Evolutionary conservation across 257 asterid species (phyloP), one percentile per base, ranked within the genome.

Genomic region (Fraxinus quadrangulata): DNA sequence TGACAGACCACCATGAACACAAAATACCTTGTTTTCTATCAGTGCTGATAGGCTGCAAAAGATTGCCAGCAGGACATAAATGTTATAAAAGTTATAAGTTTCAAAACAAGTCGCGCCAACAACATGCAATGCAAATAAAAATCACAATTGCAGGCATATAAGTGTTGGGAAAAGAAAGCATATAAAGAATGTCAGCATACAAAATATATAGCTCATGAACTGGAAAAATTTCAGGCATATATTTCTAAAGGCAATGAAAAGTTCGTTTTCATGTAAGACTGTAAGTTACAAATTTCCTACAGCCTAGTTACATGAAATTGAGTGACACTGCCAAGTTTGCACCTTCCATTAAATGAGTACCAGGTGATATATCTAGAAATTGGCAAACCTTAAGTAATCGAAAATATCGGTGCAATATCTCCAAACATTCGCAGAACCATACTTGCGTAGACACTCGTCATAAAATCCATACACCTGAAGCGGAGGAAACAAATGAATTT

Each of bases 351-450:
- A 63, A 45, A 76, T 67, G 81, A 66, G 49, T 74, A 70, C 23
- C 72, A n/a, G 23, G 54, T 34, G 69, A 49, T 74, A 54, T 6
- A 49, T 73, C 34, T 67, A 49, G 73, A 83, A 85, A 82, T 79
- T 37, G 40, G 31, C 91, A 80, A 80, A 95, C 99, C 99, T 92
- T 73, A 95, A 77, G 80, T 95, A 95, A 84, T 95, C 99, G 88
- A 95, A 91, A 74, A 95, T 87, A 72, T 95, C 98, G 1, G 99
- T 95, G 92, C 99, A 95, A 84, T 92, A 95, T 95, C 99, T 89
- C 99, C 99, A 95, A 51, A 95, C 99, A 65, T 95, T 95, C 74
- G 86, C 88, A 54, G 99, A 92, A 76, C 98, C 97, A 71, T 95
- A 95, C 79, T 95, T 95, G 79, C 98, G 95, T 21, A 92, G 83